phyloP scores from a whole-genome alignment of 164 flowering plant species.

The Nymphaea thermarum region DNA sequence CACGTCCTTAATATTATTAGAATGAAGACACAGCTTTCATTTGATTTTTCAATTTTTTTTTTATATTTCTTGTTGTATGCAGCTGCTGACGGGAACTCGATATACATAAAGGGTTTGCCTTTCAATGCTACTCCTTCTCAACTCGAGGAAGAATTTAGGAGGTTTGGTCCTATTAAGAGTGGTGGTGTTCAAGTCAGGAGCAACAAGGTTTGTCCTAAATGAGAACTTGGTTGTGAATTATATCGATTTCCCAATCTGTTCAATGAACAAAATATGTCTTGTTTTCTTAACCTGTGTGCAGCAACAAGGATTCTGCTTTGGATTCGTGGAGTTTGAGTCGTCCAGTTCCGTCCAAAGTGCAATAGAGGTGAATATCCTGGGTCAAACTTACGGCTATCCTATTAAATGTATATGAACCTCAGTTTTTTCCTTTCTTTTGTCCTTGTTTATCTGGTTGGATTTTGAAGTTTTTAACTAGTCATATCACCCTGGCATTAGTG shows the following conservation, averaged over 20 bases:
- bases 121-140: conserved; percentile 25
- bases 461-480: no score
- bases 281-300: conserved; percentile 4
- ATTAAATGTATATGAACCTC: no score
- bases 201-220: conserved; percentile 42
- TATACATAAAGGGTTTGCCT: conserved; percentile 58
- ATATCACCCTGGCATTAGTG: no score
- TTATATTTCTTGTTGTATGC: background rate
- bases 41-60: conserved; percentile 9
- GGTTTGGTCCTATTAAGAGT: conserved; percentile 71
- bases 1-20: conserved; percentile 14
- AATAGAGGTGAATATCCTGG: conserved; percentile 42
- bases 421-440: no score
- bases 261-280: background rate
- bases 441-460: no score
- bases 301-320: conserved; percentile 85
- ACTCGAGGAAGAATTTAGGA: conserved; percentile 61
- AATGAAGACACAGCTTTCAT: conserved; percentile 9
- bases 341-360: conserved; percentile 59
- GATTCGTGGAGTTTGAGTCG: conserved; percentile 81
- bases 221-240: background rate
- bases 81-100: conserved; percentile 60
- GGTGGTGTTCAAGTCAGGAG: conserved; percentile 93
- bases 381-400: background rate
- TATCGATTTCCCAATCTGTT: background rate